Evolutionary conservation across 2,329 filamentous ascomycete genomes (phyloP).

Genomic region (Aplosporella prunicola): DNA sequence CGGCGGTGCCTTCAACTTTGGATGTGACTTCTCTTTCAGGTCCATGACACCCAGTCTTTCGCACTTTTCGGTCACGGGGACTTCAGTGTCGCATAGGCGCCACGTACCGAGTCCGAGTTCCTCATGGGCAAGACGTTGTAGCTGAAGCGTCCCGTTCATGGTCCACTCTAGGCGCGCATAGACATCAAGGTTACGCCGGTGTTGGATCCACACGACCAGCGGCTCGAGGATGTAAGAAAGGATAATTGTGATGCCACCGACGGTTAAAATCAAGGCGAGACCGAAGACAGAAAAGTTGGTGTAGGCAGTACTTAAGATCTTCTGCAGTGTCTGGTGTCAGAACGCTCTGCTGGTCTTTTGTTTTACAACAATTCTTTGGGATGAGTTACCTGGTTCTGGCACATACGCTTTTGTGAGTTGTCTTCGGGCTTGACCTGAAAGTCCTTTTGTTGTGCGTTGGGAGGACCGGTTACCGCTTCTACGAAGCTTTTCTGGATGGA

Average conservation of each 20-base stretch:
- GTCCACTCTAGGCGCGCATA: conserved; percentile 14
- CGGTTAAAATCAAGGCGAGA: conserved; percentile 16
- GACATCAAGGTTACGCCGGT: conserved; percentile 6
- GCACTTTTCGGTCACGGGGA: conserved; percentile 4
- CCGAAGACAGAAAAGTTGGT: conserved; percentile 17
- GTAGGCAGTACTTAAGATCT: conserved; percentile 15
- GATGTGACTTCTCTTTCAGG: conserved; percentile 2
- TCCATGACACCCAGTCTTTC: conserved; percentile 2
- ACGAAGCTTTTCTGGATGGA: too few relatives aligned
- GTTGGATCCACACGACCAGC: conserved; percentile 8
- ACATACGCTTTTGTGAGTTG: background rate
- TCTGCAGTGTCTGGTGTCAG: too few relatives aligned
- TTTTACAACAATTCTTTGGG: too few relatives aligned
- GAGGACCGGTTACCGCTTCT: too few relatives aligned
- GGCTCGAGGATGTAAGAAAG: conserved; percentile 11
- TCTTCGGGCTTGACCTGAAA: too few relatives aligned
- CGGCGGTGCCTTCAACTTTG: background rate
- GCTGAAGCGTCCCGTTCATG: conserved; percentile 11
- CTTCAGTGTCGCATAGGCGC: conserved; percentile 3
- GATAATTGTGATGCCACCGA: conserved; percentile 16
- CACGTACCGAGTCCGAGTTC: conserved; percentile 9
- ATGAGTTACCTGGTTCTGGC: conserved; percentile 17
- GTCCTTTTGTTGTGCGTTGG: too few relatives aligned
- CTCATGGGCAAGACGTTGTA: conserved; percentile 11
- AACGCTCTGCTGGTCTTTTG: too few relatives aligned